Evolutionary conservation across 805 yeast genomes (phyloP), one percentile per base, ranked within the genome.

Genomic region (Clavispora asparagi): DNA sequence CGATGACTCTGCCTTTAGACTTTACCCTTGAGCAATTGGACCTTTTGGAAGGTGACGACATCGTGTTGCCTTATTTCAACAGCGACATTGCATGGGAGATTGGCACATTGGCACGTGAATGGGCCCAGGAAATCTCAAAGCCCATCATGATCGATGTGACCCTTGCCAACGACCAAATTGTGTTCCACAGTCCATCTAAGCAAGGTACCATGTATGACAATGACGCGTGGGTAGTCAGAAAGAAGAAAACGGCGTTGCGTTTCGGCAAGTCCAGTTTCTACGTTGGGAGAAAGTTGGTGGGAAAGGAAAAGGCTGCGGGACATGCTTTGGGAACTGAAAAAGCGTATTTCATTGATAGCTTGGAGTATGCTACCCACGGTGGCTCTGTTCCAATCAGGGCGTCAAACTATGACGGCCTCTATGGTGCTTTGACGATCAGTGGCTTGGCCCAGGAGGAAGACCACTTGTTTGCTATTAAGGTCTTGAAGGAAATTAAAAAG

Each of bases 371-470:
- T 9, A 60, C 68, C 28, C 81, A 77, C 52, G 85, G 85, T 23
- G 85, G 85, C 44, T 72, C 77, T 30, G 71, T 79, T 42, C 83
- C 83, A 10, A 61, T 79, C 29, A 68, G 67, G 47, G 52, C 75
- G 16, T 57, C 59, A 19, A 63, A 64, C 26, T 58, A 63, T 38
- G 72, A 63, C 41, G 55, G 59, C 13, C 64, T 74, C 12, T 58
- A 76, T 17, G 85, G 77, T 8, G 71, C 78, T 1, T 61, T 80
- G 39, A 77, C 83, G 4, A 65, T 79, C 38, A 77, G 82, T 59
- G 85, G 85, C 0, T 68, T 80, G 58, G 71, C 74, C 16, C 82
- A 79, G 51, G 71, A 71, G 29, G 72, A 79, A 50, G 85, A 80
- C 55, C 83, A 80, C 55, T 60, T 67, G 48, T 60, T 79, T 39